Evolutionary conservation across 2,329 filamentous ascomycete genomes (phyloP), one percentile per base, ranked within the genome.

Genomic region (Beauveria bassiana): DNA sequence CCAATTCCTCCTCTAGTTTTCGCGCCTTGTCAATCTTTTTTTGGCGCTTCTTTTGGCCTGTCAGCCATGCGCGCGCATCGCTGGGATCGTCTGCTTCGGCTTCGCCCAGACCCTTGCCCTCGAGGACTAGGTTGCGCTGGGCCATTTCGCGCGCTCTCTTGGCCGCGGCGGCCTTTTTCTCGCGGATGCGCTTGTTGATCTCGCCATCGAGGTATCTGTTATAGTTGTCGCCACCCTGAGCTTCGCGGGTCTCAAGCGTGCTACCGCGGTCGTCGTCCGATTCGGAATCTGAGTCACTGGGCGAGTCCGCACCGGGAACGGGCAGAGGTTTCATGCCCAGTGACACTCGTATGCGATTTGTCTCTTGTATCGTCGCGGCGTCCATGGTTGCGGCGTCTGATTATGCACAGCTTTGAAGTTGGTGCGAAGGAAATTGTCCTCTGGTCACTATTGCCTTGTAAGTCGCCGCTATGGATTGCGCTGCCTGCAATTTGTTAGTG

Each of bases 291-390:
- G 78, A 79, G 62, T 87, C 86, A 22, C 89, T 65, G 18, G 69
- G 63, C 9, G 67, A 60, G 43, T 67, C 80, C 62, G 81, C 81
- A 66, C 90, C 90, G 28, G 93, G 90, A 12, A 96, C 90, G 26
- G 92, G 91, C 70, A 98, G 79, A 28, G 92, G 93, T 71, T 93
- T 91, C 80, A 97, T 86, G 70, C 93, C 93, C 78, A 97, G 86
- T 55, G 91, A 91, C 68, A 88, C 81, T 69, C 93, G 91, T 70
- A 97, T 88, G 71, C 93, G 90, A 78, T 98, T 98, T 66, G 91
- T 91, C 81, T 97, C 92, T 75, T 96, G 90, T 71, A 98, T 93
- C 31, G 89, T 88, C 50, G 90, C 85, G 68, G 86, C 79, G 73
- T 87, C 85, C 79, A 86, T 86, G 51, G 67, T 76, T 68, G 59